phyloP scores from a whole-genome alignment of 148 eudicot genomes.

The Suaeda aralocaspica region DNA sequence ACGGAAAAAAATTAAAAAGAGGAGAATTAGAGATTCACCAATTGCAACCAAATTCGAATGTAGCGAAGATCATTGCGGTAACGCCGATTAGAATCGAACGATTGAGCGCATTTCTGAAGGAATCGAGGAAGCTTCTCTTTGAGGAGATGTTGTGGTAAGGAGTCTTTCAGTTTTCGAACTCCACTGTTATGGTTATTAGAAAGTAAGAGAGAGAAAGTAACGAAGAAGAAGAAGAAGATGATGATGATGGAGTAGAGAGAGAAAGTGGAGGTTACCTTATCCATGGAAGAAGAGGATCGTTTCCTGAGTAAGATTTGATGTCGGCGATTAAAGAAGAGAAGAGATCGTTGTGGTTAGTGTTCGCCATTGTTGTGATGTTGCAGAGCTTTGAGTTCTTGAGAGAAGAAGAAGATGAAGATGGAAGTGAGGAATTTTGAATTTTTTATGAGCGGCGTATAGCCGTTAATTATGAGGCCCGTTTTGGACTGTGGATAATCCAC shows the following conservation, averaged over 20 bases:
- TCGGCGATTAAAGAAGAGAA: conserved; percentile 69
- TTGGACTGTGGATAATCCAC: too few species aligned
- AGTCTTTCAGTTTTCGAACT: conserved; percentile 57
- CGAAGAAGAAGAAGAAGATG: not conserved
- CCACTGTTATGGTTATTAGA: conserved; percentile 43
- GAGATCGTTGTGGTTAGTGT: conserved; percentile 37
- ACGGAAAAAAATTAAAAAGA: not conserved
- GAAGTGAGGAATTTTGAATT: conserved; percentile 28
- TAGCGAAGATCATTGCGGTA: conserved; percentile 74
- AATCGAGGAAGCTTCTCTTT: conserved; percentile 84
- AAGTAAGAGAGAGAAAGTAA: conserved; percentile 2
- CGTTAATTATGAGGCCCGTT: conserved; percentile 6
- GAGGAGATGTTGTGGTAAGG: conserved; percentile 53
- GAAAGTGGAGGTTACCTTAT: conserved; percentile 41
- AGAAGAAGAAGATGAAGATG: not conserved
- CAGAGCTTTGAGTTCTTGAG: conserved; percentile 13
- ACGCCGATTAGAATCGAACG: conserved; percentile 63
- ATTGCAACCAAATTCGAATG: conserved; percentile 82
- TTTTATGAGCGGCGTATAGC: conserved; percentile 12
- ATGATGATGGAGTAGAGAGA: not conserved
- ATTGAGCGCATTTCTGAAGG: conserved; percentile 84
- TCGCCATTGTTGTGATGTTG: conserved; percentile 34
- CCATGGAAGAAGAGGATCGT: conserved; percentile 96
- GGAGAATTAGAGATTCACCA: conserved; percentile 36
- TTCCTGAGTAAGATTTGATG: conserved; percentile 71